A percentile compares a stretch with the other conserved stretches of the same genome.
phyloP scores from a whole-genome alignment of 441 rosid genomes.

The Populus hybrid region DNA sequence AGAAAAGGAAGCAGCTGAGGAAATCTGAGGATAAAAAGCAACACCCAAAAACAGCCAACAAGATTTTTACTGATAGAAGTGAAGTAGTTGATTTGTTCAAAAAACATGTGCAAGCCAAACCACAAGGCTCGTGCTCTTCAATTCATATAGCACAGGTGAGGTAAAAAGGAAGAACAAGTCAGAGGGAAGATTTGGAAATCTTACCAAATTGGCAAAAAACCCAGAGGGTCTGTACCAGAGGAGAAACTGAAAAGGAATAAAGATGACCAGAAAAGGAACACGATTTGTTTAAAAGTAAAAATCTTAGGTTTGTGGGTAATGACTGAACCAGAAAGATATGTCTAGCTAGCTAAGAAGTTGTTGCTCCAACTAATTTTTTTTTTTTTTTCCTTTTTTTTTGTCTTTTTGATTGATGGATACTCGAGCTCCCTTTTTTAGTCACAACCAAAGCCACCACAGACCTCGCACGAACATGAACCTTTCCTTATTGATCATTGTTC shows the following conservation, averaged over 20 bases:
- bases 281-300: not conserved
- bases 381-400: not conserved
- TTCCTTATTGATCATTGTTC: constrained; percentile 29
- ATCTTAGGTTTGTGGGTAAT: not conserved
- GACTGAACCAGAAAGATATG: not conserved
- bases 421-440: constrained; percentile 15
- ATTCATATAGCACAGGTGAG: not conserved
- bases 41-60: not conserved
- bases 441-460: constrained; percentile 14
- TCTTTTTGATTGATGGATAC: constrained; percentile 19
- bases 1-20: constrained; percentile 7
- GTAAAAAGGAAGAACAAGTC: not conserved
- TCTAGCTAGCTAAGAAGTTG: not conserved
- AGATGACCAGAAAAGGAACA: constrained; percentile 13
- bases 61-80: not conserved
- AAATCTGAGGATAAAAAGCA: constrained; percentile 4
- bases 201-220: constrained; percentile 23
- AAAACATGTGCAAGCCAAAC: not conserved
- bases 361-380: not conserved
- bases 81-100: not conserved
- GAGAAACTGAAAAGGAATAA: constrained; percentile 2
- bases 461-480: constrained; percentile 17
- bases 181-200: constrained; percentile 13
- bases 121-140: not conserved
- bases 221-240: constrained; percentile 12